Evolutionary conservation across 164 flowering plant species (phyloP).

Genomic region (Umbilicus rupestris): DNA sequence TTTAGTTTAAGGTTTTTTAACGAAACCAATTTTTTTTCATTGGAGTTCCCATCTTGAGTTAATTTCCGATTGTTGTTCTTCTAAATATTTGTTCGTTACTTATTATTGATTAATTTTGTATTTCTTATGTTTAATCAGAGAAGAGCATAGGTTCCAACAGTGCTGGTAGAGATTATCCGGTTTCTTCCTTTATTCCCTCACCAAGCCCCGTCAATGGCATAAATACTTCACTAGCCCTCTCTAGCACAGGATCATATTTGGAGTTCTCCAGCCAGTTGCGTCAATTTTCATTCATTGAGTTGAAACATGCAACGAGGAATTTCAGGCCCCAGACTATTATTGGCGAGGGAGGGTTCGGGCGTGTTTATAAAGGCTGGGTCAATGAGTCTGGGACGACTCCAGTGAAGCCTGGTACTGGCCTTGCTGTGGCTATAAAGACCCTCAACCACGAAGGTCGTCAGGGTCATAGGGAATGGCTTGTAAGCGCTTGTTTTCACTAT

Average conservation of each 20-base stretch:
- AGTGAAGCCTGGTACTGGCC: conserved; percentile 11
- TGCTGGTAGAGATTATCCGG: not conserved
- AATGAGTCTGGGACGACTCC: not conserved
- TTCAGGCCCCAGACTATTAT: conserved; percentile 3
- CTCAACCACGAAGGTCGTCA: conserved; percentile 11
- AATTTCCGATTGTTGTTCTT: not conserved
- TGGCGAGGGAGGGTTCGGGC: conserved; percentile 12
- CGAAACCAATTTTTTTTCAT: not conserved
- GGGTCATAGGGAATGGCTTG: conserved; percentile 14
- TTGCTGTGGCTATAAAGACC: conserved; percentile 9
- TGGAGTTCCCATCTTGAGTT: not conserved
- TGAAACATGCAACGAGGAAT: conserved; percentile 11
- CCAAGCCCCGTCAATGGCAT: not conserved
- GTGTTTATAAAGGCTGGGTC: conserved; percentile 13
- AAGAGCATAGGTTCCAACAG: not conserved
- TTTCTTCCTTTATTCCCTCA: not conserved
- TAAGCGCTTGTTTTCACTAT: not conserved
- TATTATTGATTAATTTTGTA: not conserved
- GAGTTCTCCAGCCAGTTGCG: not conserved
- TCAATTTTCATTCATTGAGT: conserved; percentile 2
- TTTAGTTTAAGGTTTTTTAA: too few relatives aligned
- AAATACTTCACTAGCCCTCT: not conserved
- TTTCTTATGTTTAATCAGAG: not conserved
- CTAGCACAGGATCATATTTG: not conserved
- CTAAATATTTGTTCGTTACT: not conserved